Conservation (phyloP, 345 rosid genomes). For the Kandelia obovata region DNA sequence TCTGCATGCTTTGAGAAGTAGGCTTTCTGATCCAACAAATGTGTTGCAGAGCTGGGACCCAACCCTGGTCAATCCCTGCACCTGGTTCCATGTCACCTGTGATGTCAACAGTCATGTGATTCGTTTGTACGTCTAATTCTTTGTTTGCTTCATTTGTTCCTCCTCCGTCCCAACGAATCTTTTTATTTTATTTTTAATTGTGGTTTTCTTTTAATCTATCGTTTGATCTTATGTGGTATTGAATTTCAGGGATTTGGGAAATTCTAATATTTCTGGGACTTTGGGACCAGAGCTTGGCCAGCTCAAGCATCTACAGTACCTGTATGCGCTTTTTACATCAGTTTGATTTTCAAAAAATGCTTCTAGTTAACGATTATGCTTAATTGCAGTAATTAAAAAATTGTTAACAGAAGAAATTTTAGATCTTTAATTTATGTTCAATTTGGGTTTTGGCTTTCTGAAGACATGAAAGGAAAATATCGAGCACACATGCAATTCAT, state of each 20-base stretch:
- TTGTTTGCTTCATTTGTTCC: background rate
- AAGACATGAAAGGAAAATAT: background rate
- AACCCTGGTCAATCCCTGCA: slow-evolving; percentile 86
- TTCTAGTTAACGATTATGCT: background rate
- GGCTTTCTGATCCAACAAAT: slow-evolving; percentile 63
- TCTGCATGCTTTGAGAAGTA: slow-evolving; percentile 56
- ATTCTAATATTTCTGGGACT: slow-evolving; percentile 60
- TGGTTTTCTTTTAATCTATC: background rate
- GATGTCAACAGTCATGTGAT: slow-evolving; percentile 61
- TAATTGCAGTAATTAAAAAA: background rate
- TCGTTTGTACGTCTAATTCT: slow-evolving; percentile 41
- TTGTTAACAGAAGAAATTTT: background rate
- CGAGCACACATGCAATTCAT: background rate
- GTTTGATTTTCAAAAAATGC: background rate
- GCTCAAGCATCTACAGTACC: slow-evolving; percentile 60
- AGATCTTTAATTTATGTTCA: no score
- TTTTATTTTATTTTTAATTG: background rate
- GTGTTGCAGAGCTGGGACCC: slow-evolving; percentile 92
- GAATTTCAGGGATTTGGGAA: slow-evolving; percentile 60
- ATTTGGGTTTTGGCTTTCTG: no score
- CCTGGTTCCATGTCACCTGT: slow-evolving; percentile 84
- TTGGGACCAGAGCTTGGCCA: slow-evolving; percentile 65
- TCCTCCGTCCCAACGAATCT: background rate
- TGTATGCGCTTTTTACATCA: slow-evolving; percentile 31
- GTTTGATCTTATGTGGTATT: background rate